These are phyloP conservation scores for Puccinia triticina DNA, from an alignment of 1,284 basidiomycete genomes.

Conservation along the genomic window DNA sequence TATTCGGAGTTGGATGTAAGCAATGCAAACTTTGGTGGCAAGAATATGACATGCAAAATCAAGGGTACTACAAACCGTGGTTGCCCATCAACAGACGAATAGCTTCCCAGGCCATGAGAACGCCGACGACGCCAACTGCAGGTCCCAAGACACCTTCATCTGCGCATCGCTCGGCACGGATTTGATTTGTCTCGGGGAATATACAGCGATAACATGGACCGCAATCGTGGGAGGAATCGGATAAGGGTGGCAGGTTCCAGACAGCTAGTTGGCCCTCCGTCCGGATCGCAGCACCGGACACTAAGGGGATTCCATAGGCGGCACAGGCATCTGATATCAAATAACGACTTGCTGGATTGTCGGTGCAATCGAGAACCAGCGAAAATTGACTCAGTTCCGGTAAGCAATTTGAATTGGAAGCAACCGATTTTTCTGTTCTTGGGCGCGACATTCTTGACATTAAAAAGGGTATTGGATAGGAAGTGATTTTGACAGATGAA, in stretches of 20 bases:
- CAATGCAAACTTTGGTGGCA: not conserved
- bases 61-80: conserved; percentile 66
- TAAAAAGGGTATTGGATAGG: conserved; percentile 63
- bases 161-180: conserved; percentile 73
- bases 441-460: not conserved
- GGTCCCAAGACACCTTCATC: conserved; percentile 88
- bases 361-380: conserved; percentile 92
- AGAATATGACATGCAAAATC: not conserved
- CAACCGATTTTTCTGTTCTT: not conserved
- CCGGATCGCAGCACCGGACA: conserved; percentile 89
- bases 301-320: conserved; percentile 72
- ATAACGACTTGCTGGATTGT: conserved; percentile 89
- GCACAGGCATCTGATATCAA: conserved; percentile 90
- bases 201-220: conserved; percentile 95
- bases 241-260: conserved; percentile 67
- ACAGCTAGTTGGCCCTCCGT: conserved; percentile 86
- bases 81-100: conserved; percentile 77
- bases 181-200: conserved; percentile 74
- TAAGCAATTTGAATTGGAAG: not conserved
- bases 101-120: conserved; percentile 84
- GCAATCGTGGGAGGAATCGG: conserved; percentile 53
- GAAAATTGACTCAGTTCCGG: conserved; percentile 18
- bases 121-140: conserved; percentile 88
- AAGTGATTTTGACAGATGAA: conserved; percentile 67
- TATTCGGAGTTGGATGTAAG: not conserved